Conservation (phyloP, 306 rosid species). For the Malus sylvestris region DNA sequence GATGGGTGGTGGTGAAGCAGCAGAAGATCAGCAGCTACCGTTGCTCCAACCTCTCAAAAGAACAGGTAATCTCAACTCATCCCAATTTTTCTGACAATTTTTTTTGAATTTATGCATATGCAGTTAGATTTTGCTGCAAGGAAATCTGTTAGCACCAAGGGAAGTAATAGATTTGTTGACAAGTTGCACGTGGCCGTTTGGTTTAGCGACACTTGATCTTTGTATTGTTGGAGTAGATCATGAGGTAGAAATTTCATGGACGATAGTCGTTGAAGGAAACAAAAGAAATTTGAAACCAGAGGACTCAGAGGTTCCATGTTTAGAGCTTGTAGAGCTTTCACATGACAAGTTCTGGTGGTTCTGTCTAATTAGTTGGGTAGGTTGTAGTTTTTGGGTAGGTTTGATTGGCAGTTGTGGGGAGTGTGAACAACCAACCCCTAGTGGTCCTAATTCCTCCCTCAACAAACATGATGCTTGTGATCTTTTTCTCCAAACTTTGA, state of each 20-base stretch:
- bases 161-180: neutral
- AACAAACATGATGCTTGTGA: neutral
- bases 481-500: neutral
- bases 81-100: neutral
- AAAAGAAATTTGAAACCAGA: neutral
- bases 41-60: slow-evolving; percentile 17
- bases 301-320: neutral
- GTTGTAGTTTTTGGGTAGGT: neutral
- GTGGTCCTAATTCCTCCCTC: neutral
- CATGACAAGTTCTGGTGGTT: neutral
- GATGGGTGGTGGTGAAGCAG: slow-evolving; percentile 7
- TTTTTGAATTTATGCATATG: neutral
- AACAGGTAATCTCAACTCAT: slow-evolving; percentile 13
- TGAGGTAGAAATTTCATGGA: neutral
- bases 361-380: neutral
- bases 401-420: neutral
- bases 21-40: slow-evolving; percentile 9
- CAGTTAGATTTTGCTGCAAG: neutral
- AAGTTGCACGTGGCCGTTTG: neutral
- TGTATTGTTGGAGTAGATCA: neutral
- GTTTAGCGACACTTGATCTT: neutral
- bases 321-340: neutral
- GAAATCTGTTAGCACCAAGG: neutral
- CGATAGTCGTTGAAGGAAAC: neutral
- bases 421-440: no score